Evolutionary conservation across 1,284 basidiomycete species (phyloP).

Genomic region (Puccinia horiana): DNA sequence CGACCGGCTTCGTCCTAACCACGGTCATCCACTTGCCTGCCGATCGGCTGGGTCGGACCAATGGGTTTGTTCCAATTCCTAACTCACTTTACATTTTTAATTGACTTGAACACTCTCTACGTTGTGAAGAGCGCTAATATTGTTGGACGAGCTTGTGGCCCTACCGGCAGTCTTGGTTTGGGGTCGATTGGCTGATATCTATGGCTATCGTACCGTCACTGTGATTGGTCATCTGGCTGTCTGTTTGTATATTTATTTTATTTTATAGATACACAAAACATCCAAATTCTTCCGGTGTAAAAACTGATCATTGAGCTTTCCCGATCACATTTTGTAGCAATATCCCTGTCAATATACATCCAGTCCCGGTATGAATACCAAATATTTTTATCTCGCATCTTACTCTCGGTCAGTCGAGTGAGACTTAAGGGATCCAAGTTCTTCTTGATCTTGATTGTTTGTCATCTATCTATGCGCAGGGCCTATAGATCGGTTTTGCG

Average conservation of each 20-base stretch:
- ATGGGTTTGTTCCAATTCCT: not conserved
- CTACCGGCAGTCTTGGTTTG: slow-evolving; percentile 20
- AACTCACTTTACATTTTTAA: not conserved
- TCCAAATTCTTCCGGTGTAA: too few relatives aligned
- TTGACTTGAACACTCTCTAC: too few relatives aligned
- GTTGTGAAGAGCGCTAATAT: not conserved
- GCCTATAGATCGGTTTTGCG: slow-evolving; percentile 28
- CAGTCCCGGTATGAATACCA: not conserved
- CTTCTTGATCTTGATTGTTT: not conserved
- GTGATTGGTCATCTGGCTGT: slow-evolving; percentile 3
- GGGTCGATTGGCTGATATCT: slow-evolving; percentile 13
- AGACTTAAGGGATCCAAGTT: not conserved
- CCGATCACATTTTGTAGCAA: not conserved
- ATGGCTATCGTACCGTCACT: slow-evolving; percentile 20
- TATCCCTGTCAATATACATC: slow-evolving; percentile 11
- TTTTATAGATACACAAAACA: not conserved
- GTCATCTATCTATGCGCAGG: not conserved
- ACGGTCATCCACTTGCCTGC: not conserved
- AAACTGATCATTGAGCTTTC: not conserved
- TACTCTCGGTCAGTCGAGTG: slow-evolving; percentile 16
- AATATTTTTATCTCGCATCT: not conserved
- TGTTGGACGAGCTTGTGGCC: slow-evolving; percentile 25
- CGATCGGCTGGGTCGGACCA: not conserved
- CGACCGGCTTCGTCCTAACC: slow-evolving; percentile 23
- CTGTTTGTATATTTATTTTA: not conserved